These are phyloP conservation scores for Chaetomium tenue DNA, from an alignment of 495 filamentous ascomycete species.

Conservation along the genomic window DNA sequence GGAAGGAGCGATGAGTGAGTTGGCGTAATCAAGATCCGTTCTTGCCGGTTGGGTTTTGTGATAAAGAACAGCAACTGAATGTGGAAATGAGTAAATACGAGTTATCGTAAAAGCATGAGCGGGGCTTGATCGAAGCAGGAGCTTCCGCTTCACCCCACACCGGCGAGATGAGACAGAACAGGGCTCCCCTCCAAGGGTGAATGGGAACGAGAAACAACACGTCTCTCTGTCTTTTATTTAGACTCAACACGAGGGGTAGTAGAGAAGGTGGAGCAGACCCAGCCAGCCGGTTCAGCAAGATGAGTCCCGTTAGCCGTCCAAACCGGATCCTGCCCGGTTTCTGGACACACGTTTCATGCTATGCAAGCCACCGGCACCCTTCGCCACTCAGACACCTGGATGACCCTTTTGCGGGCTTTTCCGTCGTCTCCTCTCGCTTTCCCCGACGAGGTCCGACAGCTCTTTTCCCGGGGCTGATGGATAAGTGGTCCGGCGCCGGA, in stretches of 20 bases:
- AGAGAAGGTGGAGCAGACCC: not conserved
- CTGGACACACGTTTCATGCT: constrained; percentile 4
- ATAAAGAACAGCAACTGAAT: too few relatives aligned
- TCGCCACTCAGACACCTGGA: not conserved
- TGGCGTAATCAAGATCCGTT: too few relatives aligned
- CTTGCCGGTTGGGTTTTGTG: too few relatives aligned
- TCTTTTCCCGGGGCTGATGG: too few relatives aligned
- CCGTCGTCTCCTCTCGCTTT: too few relatives aligned
- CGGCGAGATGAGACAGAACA: not conserved
- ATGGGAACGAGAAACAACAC: not conserved
- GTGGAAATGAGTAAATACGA: not conserved
- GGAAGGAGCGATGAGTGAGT: too few relatives aligned
- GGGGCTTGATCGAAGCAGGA: not conserved
- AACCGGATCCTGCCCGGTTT: not conserved
- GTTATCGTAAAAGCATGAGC: not conserved
- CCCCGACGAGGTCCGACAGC: too few relatives aligned
- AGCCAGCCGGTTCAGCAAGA: not conserved
- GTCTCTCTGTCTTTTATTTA: not conserved
- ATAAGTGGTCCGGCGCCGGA: not conserved
- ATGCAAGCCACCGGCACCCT: constrained; percentile 7
- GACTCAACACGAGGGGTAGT: not conserved
- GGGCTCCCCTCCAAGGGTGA: not conserved
- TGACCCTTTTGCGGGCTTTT: too few relatives aligned
- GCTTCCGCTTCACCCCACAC: not conserved
- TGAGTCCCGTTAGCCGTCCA: not conserved